phyloP scores from a whole-genome alignment of 2,329 filamentous ascomycete species.

The Venturia carpophila region DNA sequence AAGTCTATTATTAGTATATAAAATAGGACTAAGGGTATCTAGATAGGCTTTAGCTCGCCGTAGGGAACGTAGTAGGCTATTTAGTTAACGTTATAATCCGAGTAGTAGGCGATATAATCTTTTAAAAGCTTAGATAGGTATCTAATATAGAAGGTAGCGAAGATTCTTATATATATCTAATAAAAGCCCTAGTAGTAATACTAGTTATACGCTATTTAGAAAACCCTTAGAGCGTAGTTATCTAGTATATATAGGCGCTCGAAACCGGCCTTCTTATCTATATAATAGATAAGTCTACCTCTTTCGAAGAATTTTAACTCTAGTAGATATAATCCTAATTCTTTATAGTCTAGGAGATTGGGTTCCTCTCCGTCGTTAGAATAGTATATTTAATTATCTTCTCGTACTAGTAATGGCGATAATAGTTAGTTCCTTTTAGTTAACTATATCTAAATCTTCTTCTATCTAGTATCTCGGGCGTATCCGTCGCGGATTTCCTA shows the following conservation, averaged over 20 bases:
- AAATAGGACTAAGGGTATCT: background rate
- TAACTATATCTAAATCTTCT: background rate
- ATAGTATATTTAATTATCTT: background rate
- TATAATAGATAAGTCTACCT: background rate
- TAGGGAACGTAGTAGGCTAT: background rate
- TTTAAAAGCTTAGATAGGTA: background rate
- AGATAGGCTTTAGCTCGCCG: background rate
- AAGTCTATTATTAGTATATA: background rate
- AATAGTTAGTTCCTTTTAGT: background rate
- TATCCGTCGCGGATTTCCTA: background rate
- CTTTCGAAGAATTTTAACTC: background rate
- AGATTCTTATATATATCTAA: background rate
- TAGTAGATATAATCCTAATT: background rate
- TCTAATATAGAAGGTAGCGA: background rate
- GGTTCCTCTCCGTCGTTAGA: too few species aligned
- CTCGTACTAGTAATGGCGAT: too few species aligned
- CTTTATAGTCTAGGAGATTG: background rate
- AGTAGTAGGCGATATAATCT: background rate
- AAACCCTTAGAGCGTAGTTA: background rate
- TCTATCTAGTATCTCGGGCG: background rate
- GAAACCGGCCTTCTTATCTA: background rate
- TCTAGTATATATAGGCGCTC: background rate
- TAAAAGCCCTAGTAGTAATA: background rate
- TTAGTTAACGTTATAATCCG: background rate
- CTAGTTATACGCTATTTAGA: background rate